Evolutionary conservation across 2,329 filamentous ascomycete genomes (phyloP), one percentile per base, ranked within the genome.

Genomic region (Leptographium wingfieldii): DNA sequence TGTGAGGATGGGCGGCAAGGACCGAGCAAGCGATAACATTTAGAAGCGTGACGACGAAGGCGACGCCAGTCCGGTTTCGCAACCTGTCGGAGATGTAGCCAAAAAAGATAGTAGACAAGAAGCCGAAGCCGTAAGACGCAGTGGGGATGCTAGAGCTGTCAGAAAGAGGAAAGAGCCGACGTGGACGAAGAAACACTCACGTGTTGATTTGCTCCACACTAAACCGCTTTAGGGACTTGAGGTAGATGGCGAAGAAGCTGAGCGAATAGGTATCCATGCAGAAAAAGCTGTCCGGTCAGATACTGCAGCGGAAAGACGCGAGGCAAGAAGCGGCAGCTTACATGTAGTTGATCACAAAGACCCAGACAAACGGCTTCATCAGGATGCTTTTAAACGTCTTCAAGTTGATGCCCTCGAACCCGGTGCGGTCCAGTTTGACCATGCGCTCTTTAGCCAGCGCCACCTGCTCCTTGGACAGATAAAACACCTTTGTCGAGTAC

Each of bases 361-460:
- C 40, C 55, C 55, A 57, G 38, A 57, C 55, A 35, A 57, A 57
- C 25, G 43, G 55, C 27, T 46, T 31, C 1, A 29, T 11, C 16
- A 57, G 19, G 6, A 59, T 62, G 27, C 63, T 63, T 12, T 63
- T 63, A 3, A 67, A 56, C 16, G 57, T 63, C 54, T 66, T 60
- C 12, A 64, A 59, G 35, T 63, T 40, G n/a, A 64, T 58, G 25
- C 66, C 57, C 1, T 61, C 63, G 35, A 65, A 64, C 25, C 61
- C 48, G 14, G 61, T 61, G 29, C 55, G 55, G 40, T 64, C 40
- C 25, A 54, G 40, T 16, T 35, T 33, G 27, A 52, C 49, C 35
- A 58, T 53, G 16, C 57, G 57, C 14, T 27, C 49, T 14, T 53
- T 43, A 16, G 49, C 57, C 49, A 58, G 16, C 33, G 31, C 33